Percentiles rank a stretch among this genome's conserved stretches.
These are phyloP conservation scores for Forsythia viridissima DNA, from an alignment of 257 asterid species.

Conservation along the genomic window DNA sequence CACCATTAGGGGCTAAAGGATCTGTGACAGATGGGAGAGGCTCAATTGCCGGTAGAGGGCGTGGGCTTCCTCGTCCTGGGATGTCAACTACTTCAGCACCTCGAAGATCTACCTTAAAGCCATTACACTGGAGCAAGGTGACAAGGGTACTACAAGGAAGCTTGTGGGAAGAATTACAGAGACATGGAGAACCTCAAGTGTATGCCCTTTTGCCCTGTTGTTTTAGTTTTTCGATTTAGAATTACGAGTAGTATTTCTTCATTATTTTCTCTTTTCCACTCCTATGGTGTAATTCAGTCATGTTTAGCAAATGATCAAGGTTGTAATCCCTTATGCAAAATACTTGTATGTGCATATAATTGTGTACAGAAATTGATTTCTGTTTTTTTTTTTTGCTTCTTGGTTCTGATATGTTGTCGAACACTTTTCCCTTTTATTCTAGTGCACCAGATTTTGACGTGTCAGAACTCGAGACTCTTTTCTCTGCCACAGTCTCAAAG, in stretches of 20 bases:
- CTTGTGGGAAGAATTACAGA: slow-evolving; percentile 98
- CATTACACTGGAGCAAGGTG: slow-evolving; percentile 98
- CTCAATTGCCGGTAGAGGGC: slow-evolving; percentile 65
- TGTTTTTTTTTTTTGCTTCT: not conserved
- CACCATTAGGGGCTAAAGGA: slow-evolving; percentile 71
- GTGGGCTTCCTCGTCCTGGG: slow-evolving; percentile 69
- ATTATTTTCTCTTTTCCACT: not conserved
- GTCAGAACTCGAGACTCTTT: slow-evolving; percentile 88
- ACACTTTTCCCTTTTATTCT: slow-evolving; percentile 23
- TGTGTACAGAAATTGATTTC: slow-evolving; percentile 1
- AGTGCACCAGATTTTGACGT: slow-evolving; percentile 96
- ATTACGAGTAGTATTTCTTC: slow-evolving; percentile 4
- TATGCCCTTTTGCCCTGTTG: slow-evolving; percentile 43
- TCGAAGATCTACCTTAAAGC: slow-evolving; percentile 83
- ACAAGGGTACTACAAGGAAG: slow-evolving; percentile 96
- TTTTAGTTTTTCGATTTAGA: slow-evolving; percentile 16
- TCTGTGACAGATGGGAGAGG: slow-evolving; percentile 66
- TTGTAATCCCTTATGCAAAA: not conserved
- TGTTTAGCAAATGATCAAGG: not conserved
- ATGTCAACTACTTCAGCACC: slow-evolving; percentile 48
- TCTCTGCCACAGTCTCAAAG: slow-evolving; percentile 89
- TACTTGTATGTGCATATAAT: slow-evolving; percentile 7
- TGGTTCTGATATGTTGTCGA: slow-evolving; percentile 26
- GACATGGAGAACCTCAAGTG: slow-evolving; percentile 87
- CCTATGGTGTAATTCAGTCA: not conserved